phyloP scores from a whole-genome alignment of 2,329 filamentous ascomycete species.

The Trichoderma asperellum region DNA sequence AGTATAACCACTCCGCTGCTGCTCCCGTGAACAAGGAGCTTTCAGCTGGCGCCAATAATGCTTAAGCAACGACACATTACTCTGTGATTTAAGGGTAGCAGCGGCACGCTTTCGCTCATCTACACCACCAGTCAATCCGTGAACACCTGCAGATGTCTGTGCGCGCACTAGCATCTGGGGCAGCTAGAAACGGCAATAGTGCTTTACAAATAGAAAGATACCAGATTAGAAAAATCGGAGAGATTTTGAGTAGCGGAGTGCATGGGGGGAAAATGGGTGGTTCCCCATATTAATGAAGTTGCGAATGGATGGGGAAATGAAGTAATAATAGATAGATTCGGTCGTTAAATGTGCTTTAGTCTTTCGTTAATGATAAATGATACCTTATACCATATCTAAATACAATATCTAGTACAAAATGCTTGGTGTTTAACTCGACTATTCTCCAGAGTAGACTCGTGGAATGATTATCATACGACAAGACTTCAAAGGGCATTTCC shows the following conservation, averaged over 20 bases:
- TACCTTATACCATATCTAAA: constrained; percentile 4
- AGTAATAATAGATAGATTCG: constrained; percentile 23
- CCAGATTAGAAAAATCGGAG: not conserved
- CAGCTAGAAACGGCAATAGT: constrained; percentile 1
- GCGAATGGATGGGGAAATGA: constrained; percentile 9
- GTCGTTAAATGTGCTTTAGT: constrained; percentile 10
- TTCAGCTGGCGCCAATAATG: constrained; percentile 6
- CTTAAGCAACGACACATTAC: not conserved
- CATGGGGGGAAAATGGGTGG: not conserved
- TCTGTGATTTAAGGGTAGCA: not conserved
- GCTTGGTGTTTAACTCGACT: not conserved
- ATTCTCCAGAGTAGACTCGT: not conserved
- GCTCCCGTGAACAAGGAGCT: constrained; percentile 16
- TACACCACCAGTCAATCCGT: constrained; percentile 1
- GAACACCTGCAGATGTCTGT: not conserved
- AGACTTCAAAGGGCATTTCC: not conserved
- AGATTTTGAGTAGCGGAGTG: not conserved
- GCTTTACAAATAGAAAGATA: constrained; percentile 15
- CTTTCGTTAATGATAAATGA: constrained; percentile 25
- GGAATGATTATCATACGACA: constrained; percentile 12
- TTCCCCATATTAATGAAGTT: constrained; percentile 18
- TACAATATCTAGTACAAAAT: not conserved
- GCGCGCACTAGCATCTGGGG: constrained; percentile 3
- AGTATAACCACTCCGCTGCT: constrained; percentile 7
- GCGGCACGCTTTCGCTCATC: not conserved